Percentiles rank a stretch among this genome's conserved stretches.
Evolutionary conservation across 306 rosid genomes (phyloP).

Genomic region (Lotus japonicus): DNA sequence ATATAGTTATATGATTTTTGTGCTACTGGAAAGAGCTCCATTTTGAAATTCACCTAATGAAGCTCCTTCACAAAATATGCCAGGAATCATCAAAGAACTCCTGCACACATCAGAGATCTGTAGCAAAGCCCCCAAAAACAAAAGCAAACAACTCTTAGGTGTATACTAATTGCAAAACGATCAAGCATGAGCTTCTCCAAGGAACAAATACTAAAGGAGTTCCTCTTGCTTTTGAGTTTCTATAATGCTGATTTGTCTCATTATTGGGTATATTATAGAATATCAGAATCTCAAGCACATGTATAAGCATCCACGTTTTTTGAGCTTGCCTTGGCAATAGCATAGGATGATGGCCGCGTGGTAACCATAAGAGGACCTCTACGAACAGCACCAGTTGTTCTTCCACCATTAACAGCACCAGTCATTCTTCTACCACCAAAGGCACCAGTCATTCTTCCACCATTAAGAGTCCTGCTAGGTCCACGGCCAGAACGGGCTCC

Average conservation of each 20-base stretch:
- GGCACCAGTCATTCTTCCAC: constrained; percentile 51
- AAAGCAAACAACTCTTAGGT: constrained; percentile 59
- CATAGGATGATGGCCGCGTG: constrained; percentile 63
- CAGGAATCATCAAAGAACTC: constrained; percentile 40
- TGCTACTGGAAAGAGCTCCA: constrained; percentile 44
- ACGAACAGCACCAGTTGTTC: constrained; percentile 48
- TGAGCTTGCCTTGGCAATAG: constrained; percentile 99
- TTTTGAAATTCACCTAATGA: constrained; percentile 37
- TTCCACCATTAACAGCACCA: constrained; percentile 41
- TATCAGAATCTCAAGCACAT: constrained; percentile 71
- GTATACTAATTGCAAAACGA: constrained; percentile 54
- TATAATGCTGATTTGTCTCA: constrained; percentile 38
- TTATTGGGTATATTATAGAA: constrained; percentile 32
- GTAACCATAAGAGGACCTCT: constrained; percentile 66
- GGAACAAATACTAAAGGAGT: constrained; percentile 42
- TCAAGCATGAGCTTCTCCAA: constrained; percentile 66
- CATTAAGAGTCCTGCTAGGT: constrained; percentile 38
- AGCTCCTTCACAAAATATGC: constrained; percentile 37
- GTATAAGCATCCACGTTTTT: constrained; percentile 65
- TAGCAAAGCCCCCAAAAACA: constrained; percentile 69
- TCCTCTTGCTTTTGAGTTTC: constrained; percentile 57
- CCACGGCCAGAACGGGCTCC: constrained; percentile 69
- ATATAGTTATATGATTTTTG: constrained; percentile 34
- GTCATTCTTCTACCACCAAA: constrained; percentile 39
- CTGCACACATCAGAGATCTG: constrained; percentile 39